Percentiles rank a stretch among this genome's conserved stretches.
Conservation (phyloP, 768 basidiomycete genomes). For the Cubamyces lactineus region DNA sequence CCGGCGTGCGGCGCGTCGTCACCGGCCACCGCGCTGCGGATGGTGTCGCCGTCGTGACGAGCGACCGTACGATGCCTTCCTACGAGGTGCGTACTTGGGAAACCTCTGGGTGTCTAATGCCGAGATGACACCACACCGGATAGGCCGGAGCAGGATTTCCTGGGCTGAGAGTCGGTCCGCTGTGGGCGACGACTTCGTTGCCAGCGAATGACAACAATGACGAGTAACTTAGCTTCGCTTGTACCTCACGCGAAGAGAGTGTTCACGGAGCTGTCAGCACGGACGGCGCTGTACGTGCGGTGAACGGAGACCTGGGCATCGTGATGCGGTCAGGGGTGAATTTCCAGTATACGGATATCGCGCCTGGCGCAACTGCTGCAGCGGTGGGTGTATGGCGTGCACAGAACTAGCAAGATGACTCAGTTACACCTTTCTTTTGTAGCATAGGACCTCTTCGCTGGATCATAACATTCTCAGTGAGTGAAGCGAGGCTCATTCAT, state of each 20-base stretch:
- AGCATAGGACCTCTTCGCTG: constrained; percentile 55
- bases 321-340: constrained; percentile 50
- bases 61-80: constrained; percentile 34
- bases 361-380: constrained; percentile 51
- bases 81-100: constrained; percentile 27
- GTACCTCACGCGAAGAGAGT: too few species aligned
- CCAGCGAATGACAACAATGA: constrained; percentile 61
- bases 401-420: background rate
- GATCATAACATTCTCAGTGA: constrained; percentile 64
- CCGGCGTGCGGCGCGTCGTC: constrained; percentile 52
- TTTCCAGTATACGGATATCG: constrained; percentile 56
- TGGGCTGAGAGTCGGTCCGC: constrained; percentile 37
- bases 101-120: background rate
- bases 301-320: constrained; percentile 46
- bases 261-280: constrained; percentile 6
- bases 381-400: constrained; percentile 43
- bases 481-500: constrained; percentile 9
- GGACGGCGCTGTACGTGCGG: constrained; percentile 51
- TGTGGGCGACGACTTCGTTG: constrained; percentile 55
- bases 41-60: constrained; percentile 47
- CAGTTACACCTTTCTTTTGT: constrained; percentile 32
- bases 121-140: constrained; percentile 15
- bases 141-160: constrained; percentile 32
- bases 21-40: constrained; percentile 47
- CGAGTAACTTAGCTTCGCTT: constrained; percentile 34